These are phyloP conservation scores for Russula ochroleuca DNA, from an alignment of 768 basidiomycete genomes.

Conservation along the genomic window DNA sequence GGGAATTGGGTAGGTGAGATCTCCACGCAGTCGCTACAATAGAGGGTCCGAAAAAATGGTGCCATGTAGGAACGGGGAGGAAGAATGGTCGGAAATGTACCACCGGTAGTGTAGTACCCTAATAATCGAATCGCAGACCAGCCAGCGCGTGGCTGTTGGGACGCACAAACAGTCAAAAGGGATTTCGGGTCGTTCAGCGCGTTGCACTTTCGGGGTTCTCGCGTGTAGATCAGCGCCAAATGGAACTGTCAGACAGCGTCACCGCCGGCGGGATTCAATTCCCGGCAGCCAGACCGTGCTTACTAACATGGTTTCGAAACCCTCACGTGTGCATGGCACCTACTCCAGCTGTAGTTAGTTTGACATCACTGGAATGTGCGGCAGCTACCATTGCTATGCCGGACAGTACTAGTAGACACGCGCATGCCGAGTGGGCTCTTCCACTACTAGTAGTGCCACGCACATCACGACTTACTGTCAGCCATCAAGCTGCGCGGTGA, in stretches of 20 bases:
- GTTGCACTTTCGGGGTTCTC: neutral
- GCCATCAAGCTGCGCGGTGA: neutral
- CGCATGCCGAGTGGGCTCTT: neutral
- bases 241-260: neutral
- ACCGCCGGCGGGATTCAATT: neutral
- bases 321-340: neutral
- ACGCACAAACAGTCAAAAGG: neutral
- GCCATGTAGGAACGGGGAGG: constrained; percentile 3
- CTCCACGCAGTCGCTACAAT: neutral
- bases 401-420: neutral
- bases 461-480: neutral
- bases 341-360: too few relatives aligned
- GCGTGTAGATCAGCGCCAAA: neutral
- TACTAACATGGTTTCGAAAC: too few relatives aligned
- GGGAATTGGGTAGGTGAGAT: neutral
- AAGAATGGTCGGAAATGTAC: neutral
- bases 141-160: neutral
- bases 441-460: neutral
- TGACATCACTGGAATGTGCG: too few relatives aligned
- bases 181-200: neutral
- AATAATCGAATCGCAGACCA: neutral
- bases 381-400: neutral
- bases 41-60: neutral
- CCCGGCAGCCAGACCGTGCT: neutral
- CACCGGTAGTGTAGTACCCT: neutral